Evolutionary conservation across 78 protist genomes (phyloP).

Genomic region (Dictyostelium capitatum): DNA sequence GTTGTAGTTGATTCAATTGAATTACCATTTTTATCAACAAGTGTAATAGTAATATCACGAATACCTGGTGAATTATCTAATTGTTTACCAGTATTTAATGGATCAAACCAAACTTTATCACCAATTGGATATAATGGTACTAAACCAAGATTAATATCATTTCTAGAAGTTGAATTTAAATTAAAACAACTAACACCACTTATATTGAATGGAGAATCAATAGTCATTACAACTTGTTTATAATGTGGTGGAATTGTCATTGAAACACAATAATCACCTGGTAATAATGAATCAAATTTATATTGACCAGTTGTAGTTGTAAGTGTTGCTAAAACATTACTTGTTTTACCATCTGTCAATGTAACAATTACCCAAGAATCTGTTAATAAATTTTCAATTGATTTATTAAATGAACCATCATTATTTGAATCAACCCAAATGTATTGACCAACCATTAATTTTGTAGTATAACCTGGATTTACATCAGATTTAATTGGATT

Average conservation of each 20-base stretch:
- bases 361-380: background rate
- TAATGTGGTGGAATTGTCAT: background rate
- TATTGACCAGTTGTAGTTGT: background rate
- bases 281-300: background rate
- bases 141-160: conserved; percentile 9
- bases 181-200: conserved; percentile 9
- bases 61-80: background rate
- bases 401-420: conserved; percentile 1
- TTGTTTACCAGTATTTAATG: background rate
- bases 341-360: background rate
- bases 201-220: conserved; percentile 11
- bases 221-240: background rate
- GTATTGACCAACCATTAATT: background rate
- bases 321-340: too few species aligned
- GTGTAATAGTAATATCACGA: background rate
- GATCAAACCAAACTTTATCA: background rate
- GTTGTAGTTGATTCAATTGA: background rate
- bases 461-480: background rate
- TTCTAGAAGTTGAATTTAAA: background rate
- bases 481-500: background rate
- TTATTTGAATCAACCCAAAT: conserved; percentile 23
- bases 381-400: background rate
- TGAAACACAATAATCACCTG: conserved; percentile 53
- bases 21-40: background rate
- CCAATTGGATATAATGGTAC: background rate